Conservation (phyloP, 2,329 filamentous ascomycete species). For the Peltaster fructicola region DNA sequence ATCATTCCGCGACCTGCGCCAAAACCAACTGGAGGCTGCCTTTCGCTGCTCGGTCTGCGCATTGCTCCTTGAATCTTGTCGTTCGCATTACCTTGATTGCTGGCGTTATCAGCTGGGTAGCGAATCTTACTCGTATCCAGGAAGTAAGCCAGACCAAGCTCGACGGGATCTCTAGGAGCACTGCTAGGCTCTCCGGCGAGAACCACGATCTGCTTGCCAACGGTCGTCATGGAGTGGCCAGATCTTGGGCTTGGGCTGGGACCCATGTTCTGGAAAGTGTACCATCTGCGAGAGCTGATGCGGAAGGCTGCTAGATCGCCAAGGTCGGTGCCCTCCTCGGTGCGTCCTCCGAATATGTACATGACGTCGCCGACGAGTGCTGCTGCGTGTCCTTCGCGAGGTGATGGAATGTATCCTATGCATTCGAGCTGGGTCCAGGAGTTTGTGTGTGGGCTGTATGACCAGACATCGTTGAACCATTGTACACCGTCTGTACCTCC, state of each 20-base stretch:
- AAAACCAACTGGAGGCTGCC: conserved; percentile 6
- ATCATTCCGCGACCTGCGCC: too few species aligned
- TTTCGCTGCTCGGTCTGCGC: conserved; percentile 8
- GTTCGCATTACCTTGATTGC: conserved; percentile 17
- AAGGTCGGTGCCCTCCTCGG: conserved; percentile 78
- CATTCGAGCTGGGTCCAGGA: conserved; percentile 81
- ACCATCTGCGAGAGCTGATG: conserved; percentile 77
- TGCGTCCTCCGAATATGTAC: conserved; percentile 96
- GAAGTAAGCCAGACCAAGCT: conserved; percentile 77
- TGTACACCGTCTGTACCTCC: conserved; percentile 88
- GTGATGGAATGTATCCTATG: conserved; percentile 89
- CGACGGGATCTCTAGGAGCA: conserved; percentile 59
- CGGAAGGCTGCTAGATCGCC: conserved; percentile 81
- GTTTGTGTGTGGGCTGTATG: conserved; percentile 70
- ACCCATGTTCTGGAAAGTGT: conserved; percentile 99
- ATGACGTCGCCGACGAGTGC: conserved; percentile 92
- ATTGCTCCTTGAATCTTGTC: conserved; percentile 14
- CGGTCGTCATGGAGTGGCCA: conserved; percentile 93
- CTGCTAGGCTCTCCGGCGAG: conserved; percentile 90
- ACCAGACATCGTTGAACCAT: conserved; percentile 99
- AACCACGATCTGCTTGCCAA: conserved; percentile 81
- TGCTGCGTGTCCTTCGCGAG: conserved; percentile 85
- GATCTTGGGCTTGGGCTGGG: conserved; percentile 84
- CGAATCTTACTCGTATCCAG: conserved; percentile 91
- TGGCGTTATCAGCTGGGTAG: conserved; percentile 52